Base-by-base conservation (phyloP, 1,284 basidiomycete species). In the Ustilago shanxiensis region DNA sequence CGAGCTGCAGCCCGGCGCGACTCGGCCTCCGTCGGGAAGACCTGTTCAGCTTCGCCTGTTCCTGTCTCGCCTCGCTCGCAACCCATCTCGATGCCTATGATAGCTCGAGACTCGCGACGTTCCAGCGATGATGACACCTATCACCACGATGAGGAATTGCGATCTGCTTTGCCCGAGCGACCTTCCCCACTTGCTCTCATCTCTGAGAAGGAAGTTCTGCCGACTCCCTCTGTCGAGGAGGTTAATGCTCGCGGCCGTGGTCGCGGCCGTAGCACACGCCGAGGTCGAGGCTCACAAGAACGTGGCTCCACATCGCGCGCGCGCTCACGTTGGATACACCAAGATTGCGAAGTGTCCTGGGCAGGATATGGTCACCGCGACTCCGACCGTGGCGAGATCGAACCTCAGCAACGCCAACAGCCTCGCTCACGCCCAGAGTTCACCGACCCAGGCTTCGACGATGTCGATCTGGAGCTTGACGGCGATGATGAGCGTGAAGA, bases 401-500 rank as follows among this genome's bases (percentile, higher is more conserved):
- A 53, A 20, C 35, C 58, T 10, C 45, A 57, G 45, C 44, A 56
- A 39, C 47, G 52, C 54, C 60, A 56, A 20, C 29, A 58, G 44
- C 61, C 49, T 11, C 71, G 59, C 39, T 29, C 57, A 1, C 62
- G 52, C 50, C 51, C 41, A 18, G 72, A 68, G 31, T 60, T 65
- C 57, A 39, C 60, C 37, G 75, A 72, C 28, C 74, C 71, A 5
- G 78, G 78, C 49, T 81, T 79, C 37, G 79, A 81, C 66, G 77
- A 81, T 26, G 68, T 79, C 44, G 79, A 81, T 18, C 75, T 81
- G 49, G 79, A 81, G 20, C 74, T 79, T 54, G 79, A 79, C 50
- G 71, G 67, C 54, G 75, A 77, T 44, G 70, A 77, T 39, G 66
- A 73, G 45, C 60, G 63, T n/a, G 70, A 66, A 31, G 66, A 67